Conservation (phyloP, 2,329 filamentous ascomycete species). For the Boeremia lycopersici region DNA sequence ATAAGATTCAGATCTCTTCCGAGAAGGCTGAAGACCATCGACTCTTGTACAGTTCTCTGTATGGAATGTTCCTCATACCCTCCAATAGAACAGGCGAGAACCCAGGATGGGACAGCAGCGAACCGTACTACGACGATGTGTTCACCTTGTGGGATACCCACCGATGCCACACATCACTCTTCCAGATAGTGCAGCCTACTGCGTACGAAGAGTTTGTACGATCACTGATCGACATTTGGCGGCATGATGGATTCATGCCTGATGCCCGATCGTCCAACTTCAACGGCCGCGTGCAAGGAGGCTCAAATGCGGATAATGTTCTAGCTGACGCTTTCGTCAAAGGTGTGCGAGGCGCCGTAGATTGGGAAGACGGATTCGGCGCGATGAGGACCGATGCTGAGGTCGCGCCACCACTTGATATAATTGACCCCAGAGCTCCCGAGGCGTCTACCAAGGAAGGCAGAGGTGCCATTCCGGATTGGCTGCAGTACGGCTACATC, state of each 20-base stretch:
- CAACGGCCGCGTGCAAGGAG: conserved; percentile 72
- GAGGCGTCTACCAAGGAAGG: conserved; percentile 71
- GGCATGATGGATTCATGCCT: conserved; percentile 67
- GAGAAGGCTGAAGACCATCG: too few relatives aligned
- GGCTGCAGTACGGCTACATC: conserved; percentile 69
- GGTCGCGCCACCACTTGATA: conserved; percentile 63
- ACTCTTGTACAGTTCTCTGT: too few relatives aligned
- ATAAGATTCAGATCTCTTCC: too few relatives aligned
- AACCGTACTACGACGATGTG: too few relatives aligned
- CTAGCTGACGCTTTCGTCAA: conserved; percentile 76
- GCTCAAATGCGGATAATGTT: conserved; percentile 73
- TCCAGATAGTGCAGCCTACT: conserved; percentile 68
- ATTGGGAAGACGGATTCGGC: conserved; percentile 60
- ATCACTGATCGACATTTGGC: conserved; percentile 71
- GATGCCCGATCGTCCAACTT: conserved; percentile 71
- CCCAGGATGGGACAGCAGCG: too few relatives aligned
- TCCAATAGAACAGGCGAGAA: too few relatives aligned
- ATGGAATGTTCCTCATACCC: too few relatives aligned
- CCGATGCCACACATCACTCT: conserved; percentile 59
- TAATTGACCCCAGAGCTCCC: conserved; percentile 57
- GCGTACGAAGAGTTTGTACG: conserved; percentile 70
- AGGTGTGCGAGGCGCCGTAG: conserved; percentile 64
- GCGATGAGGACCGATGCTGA: conserved; percentile 73
- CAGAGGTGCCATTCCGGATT: conserved; percentile 71
- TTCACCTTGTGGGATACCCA: too few relatives aligned